Evolutionary conservation across 345 rosid species (phyloP).

Genomic region (Eucalyptus erythrocorys): DNA sequence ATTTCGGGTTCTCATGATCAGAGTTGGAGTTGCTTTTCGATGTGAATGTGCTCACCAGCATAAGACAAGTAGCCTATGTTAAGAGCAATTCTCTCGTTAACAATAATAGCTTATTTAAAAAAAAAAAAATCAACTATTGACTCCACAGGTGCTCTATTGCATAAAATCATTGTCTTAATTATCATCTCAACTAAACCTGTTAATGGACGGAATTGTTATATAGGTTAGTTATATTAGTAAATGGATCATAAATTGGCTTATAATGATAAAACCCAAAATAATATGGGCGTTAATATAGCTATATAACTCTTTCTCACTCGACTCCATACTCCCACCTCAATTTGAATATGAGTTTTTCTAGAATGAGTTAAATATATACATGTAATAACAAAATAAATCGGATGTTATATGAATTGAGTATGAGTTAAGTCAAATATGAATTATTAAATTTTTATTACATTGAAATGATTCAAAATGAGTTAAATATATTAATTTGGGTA

Average conservation of each 20-base stretch:
- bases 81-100: background rate
- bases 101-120: background rate
- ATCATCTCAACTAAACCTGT: background rate
- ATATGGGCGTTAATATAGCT: no score
- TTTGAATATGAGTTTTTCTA: background rate
- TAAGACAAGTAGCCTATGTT: background rate
- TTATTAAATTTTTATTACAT: no score
- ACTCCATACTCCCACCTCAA: background rate
- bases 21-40: background rate
- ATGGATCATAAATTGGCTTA: no score
- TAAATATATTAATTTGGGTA: no score
- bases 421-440: fast-evolving
- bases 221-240: background rate
- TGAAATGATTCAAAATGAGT: no score
- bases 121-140: background rate
- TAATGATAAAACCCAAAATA: no score
- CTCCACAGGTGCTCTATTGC: background rate
- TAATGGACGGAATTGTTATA: background rate
- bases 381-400: no score
- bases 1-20: background rate
- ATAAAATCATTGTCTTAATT: background rate
- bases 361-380: no score
- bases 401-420: no score
- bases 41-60: background rate
- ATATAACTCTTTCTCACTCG: no score